Evolutionary conservation across 441 rosid species (phyloP).

Genomic region (Adansonia grandidieri): DNA sequence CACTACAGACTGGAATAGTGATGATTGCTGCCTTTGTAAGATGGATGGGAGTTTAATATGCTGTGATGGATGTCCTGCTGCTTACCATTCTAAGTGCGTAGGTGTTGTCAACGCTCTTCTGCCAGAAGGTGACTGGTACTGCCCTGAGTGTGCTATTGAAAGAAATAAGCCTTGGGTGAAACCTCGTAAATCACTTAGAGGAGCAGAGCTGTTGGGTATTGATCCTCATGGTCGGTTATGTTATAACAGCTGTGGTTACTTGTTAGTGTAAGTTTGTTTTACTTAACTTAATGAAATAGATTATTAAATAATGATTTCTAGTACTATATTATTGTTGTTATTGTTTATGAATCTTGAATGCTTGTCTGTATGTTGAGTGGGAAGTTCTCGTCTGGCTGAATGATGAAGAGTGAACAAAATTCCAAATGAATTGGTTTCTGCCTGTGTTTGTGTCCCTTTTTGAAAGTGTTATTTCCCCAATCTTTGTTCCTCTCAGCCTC

Average conservation of each 20-base stretch:
- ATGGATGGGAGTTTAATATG: slow-evolving; percentile 79
- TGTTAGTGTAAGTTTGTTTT: slow-evolving; percentile 72
- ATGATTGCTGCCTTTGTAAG: slow-evolving; percentile 74
- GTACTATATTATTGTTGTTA: neutral
- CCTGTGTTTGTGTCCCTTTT: neutral
- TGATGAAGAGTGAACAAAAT: slow-evolving; percentile 28
- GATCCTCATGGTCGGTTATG: slow-evolving; percentile 68
- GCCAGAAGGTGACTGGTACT: slow-evolving; percentile 82
- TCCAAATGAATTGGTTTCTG: neutral
- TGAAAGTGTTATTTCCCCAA: slow-evolving; percentile 17
- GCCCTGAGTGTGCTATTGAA: slow-evolving; percentile 73
- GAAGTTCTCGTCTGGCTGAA: neutral
- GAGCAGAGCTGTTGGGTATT: slow-evolving; percentile 64
- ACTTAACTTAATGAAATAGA: slow-evolving; percentile 24
- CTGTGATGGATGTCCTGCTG: slow-evolving; percentile 89
- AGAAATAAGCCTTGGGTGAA: slow-evolving; percentile 49
- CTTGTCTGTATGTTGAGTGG: slow-evolving; percentile 9
- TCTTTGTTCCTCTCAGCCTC: neutral
- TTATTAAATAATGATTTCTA: slow-evolving; percentile 23
- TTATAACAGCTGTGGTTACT: slow-evolving; percentile 66
- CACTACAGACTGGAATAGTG: slow-evolving; percentile 63
- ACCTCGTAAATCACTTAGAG: slow-evolving; percentile 55
- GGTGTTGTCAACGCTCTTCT: slow-evolving; percentile 66
- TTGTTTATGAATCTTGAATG: slow-evolving; percentile 27
- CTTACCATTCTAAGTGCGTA: slow-evolving; percentile 78